These are phyloP conservation scores for Sphaerulina vaccinii DNA, from an alignment of 2,329 filamentous ascomycete species.

Conservation along the genomic window DNA sequence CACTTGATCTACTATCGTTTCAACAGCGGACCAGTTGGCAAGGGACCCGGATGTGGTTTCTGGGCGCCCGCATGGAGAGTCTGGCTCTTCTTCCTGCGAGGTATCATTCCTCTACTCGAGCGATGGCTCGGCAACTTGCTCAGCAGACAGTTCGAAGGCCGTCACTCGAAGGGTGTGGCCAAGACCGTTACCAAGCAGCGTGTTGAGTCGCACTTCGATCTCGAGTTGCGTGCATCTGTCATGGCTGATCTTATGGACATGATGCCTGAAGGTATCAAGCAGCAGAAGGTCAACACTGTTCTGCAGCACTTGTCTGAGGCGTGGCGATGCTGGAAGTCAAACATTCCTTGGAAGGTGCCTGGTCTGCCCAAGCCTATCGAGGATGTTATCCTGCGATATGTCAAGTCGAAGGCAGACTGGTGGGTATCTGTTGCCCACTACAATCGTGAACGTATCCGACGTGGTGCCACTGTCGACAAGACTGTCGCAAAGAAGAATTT, in stretches of 20 bases:
- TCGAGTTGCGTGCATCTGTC: conserved; percentile 94
- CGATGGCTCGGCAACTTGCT: conserved; percentile 96
- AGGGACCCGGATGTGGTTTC: conserved; percentile 96
- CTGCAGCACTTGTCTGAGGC: conserved; percentile 96
- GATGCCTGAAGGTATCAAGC: conserved; percentile 99
- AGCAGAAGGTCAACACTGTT: conserved; percentile 98
- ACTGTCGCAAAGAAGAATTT: conserved; percentile 99
- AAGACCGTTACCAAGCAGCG: conserved; percentile 99
- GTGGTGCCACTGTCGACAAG: conserved; percentile 97
- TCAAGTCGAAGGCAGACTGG: conserved; percentile 99
- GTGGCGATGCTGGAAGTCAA: conserved; percentile 99
- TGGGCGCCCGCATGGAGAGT: conserved; percentile 99
- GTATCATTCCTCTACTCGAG: conserved; percentile 94
- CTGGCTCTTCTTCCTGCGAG: conserved; percentile 98
- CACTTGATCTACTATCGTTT: conserved; percentile 99
- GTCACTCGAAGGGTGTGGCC: conserved; percentile 97
- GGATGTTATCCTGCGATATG: conserved; percentile 97
- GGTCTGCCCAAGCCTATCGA: conserved; percentile 95
- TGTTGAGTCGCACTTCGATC: conserved; percentile 96
- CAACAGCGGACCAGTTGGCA: conserved; percentile 93
- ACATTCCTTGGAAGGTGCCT: conserved; percentile 99
- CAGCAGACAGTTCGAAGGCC: conserved; percentile 95
- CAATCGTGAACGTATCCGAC: conserved; percentile 93
- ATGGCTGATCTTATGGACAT: conserved; percentile 99
- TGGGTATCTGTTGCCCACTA: conserved; percentile 99